Evolutionary conservation across 257 asterid species (phyloP).

Genomic region (Penstemon barbatus): DNA sequence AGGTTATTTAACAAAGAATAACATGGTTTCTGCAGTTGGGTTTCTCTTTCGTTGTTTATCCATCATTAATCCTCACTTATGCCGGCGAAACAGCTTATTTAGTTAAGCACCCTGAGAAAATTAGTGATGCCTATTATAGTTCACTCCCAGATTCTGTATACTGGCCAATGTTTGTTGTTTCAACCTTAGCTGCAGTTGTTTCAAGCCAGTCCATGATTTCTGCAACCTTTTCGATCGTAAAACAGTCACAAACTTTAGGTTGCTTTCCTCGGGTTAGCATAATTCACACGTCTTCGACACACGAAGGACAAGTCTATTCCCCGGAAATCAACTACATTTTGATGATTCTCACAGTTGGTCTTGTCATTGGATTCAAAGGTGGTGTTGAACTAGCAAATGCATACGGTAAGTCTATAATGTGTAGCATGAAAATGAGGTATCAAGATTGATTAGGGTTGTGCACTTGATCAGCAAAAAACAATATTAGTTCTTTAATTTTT

Average conservation of each 20-base stretch:
- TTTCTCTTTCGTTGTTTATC: conserved; percentile 48
- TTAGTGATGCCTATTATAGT: conserved; percentile 54
- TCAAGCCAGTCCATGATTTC: conserved; percentile 38
- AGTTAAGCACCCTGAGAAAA: conserved; percentile 50
- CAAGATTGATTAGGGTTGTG: too few species aligned
- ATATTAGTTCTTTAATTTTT: too few species aligned
- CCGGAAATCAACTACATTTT: conserved; percentile 17
- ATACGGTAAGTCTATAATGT: conserved; percentile 38
- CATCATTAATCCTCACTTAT: conserved; percentile 52
- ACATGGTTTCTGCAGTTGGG: conserved; percentile 1
- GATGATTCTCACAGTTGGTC: conserved; percentile 45
- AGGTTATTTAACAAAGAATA: neutral
- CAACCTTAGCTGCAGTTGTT: conserved; percentile 49
- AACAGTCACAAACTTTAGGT: conserved; percentile 58
- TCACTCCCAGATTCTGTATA: conserved; percentile 53
- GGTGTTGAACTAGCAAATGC: conserved; percentile 69
- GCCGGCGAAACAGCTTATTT: conserved; percentile 70
- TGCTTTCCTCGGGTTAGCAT: conserved; percentile 67
- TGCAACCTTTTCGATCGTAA: conserved; percentile 54
- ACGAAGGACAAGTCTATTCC: conserved; percentile 58
- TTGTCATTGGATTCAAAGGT: conserved; percentile 50
- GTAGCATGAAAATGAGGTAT: too few species aligned
- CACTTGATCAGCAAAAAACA: too few species aligned
- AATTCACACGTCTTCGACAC: conserved; percentile 56
- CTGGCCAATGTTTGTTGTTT: conserved; percentile 74